Percentiles rank a stretch among this genome's conserved stretches.
Conservation (phyloP, 2,329 filamentous ascomycete species). For the Diatrype stigma region DNA sequence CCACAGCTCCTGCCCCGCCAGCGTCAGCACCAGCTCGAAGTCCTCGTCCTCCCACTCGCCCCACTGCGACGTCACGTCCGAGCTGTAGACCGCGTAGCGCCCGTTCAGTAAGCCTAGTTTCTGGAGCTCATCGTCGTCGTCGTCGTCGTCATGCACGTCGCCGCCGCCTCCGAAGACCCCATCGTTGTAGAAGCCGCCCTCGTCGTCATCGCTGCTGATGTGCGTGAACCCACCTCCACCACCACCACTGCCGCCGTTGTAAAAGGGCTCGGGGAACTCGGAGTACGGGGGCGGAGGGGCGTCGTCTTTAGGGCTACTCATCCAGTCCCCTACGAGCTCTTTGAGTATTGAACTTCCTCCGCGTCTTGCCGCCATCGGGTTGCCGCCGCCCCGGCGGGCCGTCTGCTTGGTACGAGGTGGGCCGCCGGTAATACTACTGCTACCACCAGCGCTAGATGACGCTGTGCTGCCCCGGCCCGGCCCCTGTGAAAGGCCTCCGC, state of each 20-base stretch:
- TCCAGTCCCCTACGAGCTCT: no score
- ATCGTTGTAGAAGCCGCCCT: no score
- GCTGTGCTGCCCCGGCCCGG: conserved; percentile 6
- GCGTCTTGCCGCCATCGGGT: no score
- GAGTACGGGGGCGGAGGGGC: conserved; percentile 18
- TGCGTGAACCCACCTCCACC: no score
- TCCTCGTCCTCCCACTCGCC: conserved; percentile 13
- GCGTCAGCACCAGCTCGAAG: conserved; percentile 33
- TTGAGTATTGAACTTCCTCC: not conserved
- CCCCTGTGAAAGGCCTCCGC: conserved; percentile 16
- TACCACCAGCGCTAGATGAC: no score
- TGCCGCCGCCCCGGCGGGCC: conserved; percentile 22
- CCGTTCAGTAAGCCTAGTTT: conserved; percentile 40
- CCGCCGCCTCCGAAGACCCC: conserved; percentile 12
- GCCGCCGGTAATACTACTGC: not conserved
- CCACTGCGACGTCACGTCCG: conserved; percentile 23
- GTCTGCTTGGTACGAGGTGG: conserved; percentile 13
- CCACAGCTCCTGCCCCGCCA: conserved; percentile 39
- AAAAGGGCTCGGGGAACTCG: conserved; percentile 4
- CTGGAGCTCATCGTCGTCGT: conserved; percentile 10
- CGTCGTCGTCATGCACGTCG: conserved; percentile 9
- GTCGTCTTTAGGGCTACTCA: no score
- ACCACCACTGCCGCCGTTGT: not conserved
- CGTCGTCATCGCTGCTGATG: no score
- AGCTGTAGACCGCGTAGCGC: conserved; percentile 34